phyloP scores from a whole-genome alignment of 2,329 filamentous ascomycete genomes.

The Epichloe baconii region DNA sequence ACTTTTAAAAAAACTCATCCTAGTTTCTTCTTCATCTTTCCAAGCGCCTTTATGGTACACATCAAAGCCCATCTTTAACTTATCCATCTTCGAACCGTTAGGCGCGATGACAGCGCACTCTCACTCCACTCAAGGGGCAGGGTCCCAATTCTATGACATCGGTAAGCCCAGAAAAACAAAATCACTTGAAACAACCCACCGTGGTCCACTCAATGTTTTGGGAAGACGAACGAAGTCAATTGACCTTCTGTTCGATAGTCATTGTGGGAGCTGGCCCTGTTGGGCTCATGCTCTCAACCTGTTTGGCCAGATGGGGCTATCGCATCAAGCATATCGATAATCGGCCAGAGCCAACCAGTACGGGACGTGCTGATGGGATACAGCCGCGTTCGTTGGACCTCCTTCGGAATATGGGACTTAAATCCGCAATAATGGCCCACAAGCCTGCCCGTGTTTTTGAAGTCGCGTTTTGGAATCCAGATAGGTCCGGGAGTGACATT shows the following conservation, averaged over 20 bases:
- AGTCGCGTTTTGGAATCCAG: slow-evolving; percentile 60
- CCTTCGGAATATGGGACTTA: slow-evolving; percentile 78
- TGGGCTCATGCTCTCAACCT: slow-evolving; percentile 76
- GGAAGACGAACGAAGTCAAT: not conserved
- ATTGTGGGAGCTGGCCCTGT: slow-evolving; percentile 84
- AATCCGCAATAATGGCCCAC: slow-evolving; percentile 75
- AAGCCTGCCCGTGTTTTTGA: slow-evolving; percentile 78
- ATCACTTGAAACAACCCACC: not conserved
- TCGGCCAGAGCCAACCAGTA: slow-evolving; percentile 68
- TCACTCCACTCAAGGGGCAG: not conserved
- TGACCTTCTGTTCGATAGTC: slow-evolving; percentile 34
- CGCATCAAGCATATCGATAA: slow-evolving; percentile 93
- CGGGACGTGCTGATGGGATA: slow-evolving; percentile 81
- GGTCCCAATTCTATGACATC: slow-evolving; percentile 28
- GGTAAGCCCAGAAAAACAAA: slow-evolving; percentile 18
- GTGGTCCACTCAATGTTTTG: not conserved
- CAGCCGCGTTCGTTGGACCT: slow-evolving; percentile 82
- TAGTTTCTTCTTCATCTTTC: not conserved
- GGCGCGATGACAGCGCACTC: not conserved
- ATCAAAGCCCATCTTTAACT: not conserved
- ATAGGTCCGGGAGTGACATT: slow-evolving; percentile 41
- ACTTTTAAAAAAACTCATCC: not conserved
- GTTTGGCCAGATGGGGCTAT: slow-evolving; percentile 85
- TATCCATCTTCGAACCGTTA: not conserved
- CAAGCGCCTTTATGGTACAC: not conserved